Percentiles rank a stretch among this genome's conserved stretches.
These are phyloP conservation scores for Amanita rimosa DNA, from an alignment of 768 basidiomycete species.

Conservation along the genomic window DNA sequence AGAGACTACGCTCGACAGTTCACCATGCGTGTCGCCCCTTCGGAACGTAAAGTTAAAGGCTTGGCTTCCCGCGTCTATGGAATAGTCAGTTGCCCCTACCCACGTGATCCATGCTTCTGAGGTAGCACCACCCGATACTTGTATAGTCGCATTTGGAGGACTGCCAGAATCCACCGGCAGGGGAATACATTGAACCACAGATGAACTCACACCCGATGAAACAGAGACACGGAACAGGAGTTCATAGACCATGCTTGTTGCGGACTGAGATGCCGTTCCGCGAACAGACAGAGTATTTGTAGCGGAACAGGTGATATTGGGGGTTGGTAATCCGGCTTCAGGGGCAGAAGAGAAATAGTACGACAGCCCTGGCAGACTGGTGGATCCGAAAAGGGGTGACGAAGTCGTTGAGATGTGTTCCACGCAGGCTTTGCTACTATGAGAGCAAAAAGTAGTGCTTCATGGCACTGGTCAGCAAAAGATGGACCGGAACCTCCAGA, in stretches of 20 bases:
- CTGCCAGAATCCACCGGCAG: constrained; percentile 18
- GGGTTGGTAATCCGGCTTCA: constrained; percentile 37
- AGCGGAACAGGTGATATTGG: constrained; percentile 52
- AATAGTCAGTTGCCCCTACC: constrained; percentile 67
- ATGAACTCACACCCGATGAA: constrained; percentile 8
- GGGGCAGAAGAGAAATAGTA: constrained; percentile 35
- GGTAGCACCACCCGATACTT: constrained; percentile 26
- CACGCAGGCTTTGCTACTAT: constrained; percentile 49
- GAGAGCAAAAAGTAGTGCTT: constrained; percentile 50
- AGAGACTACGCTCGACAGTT: constrained; percentile 27
- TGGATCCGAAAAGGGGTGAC: constrained; percentile 5
- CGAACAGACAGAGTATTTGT: constrained; percentile 42
- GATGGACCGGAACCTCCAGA: not conserved
- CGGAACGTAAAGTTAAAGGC: constrained; percentile 49
- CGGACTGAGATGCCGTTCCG: constrained; percentile 27
- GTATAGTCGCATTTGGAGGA: constrained; percentile 33
- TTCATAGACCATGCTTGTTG: constrained; percentile 64
- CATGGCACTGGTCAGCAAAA: constrained; percentile 11
- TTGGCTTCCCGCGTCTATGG: constrained; percentile 47
- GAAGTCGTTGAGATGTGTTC: constrained; percentile 35
- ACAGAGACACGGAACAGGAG: constrained; percentile 38
- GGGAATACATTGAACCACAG: constrained; percentile 20
- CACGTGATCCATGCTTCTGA: constrained; percentile 56
- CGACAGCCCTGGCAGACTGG: constrained; percentile 27
- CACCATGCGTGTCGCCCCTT: constrained; percentile 46